These are phyloP conservation scores for Myriosclerotinia curreyana DNA, from an alignment of 2,329 filamentous ascomycete species.

Conservation along the genomic window DNA sequence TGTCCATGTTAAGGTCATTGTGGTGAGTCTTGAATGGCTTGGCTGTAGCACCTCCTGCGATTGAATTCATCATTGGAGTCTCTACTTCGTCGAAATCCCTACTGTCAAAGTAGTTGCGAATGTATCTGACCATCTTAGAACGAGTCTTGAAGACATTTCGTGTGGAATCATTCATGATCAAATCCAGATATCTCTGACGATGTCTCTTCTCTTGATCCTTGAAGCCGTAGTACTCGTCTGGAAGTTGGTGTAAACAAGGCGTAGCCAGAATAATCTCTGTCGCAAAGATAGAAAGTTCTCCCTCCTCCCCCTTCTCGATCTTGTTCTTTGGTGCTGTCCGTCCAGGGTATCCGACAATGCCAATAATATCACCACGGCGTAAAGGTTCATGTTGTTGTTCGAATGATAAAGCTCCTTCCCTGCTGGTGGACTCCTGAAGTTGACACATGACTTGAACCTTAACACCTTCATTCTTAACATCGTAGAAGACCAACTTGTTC, in stretches of 20 bases:
- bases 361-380: slow-evolving; percentile 88
- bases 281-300: slow-evolving; percentile 92
- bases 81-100: slow-evolving; percentile 91
- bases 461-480: slow-evolving; percentile 70
- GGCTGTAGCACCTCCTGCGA: slow-evolving; percentile 92
- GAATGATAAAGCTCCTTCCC: slow-evolving; percentile 64
- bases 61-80: slow-evolving; percentile 96
- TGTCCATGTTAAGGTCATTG: slow-evolving; percentile 91
- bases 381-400: slow-evolving; percentile 86
- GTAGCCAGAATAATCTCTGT: slow-evolving; percentile 80
- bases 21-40: slow-evolving; percentile 94
- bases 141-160: slow-evolving; percentile 81
- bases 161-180: slow-evolving; percentile 88
- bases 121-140: slow-evolving; percentile 82
- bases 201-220: slow-evolving; percentile 92
- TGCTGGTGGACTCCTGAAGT: slow-evolving; percentile 63
- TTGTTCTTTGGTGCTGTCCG: slow-evolving; percentile 88
- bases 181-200: slow-evolving; percentile 89
- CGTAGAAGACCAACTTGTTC: slow-evolving; percentile 88
- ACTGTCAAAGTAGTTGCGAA: slow-evolving; percentile 82
- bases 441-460: slow-evolving; percentile 93
- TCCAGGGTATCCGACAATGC: slow-evolving; percentile 78
- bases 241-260: slow-evolving; percentile 87
- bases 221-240: slow-evolving; percentile 88
- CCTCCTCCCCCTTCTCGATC: slow-evolving; percentile 71